Evolutionary conservation across 2,329 filamentous ascomycete species (phyloP), one percentile per base, ranked within the genome.

Genomic region (Penicillium polonicum): DNA sequence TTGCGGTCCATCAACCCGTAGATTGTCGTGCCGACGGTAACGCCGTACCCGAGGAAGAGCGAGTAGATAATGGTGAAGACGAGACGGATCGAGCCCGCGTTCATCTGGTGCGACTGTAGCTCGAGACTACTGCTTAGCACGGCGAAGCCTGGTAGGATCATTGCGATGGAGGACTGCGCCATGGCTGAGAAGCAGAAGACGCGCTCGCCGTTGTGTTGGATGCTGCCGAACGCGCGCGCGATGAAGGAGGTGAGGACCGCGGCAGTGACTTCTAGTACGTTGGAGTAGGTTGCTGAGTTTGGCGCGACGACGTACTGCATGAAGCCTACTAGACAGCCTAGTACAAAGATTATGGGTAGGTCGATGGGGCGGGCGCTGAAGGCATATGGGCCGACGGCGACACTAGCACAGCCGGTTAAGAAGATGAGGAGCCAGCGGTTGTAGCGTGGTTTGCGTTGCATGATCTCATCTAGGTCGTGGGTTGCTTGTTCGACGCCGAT

Each of bases 231-330:
- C 0, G 82, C 85, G 31, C 88, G 83, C 0, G 85, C 81, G 4
- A 89, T 73, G 65, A 89, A 89, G 0, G 86, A 88, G 0, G 85
- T 87, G 57, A 88, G 71, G 31, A 89, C 81, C 2, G 84, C 81
- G 2, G 86, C 83, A 7, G 78, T 80, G 73, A 70, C 68, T 57
- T 70, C 68, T 19, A 70, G 64, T 2, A 70, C 67, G 36, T 70
- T 70, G 0, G 68, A 80, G 62, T 79, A 79, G 9, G 92, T 80
- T 41, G 89, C 85, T 8, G 90, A 93, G n/a, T 79, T 82, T 0
- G 90, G 89, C 0, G 89, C 87, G 8, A 91, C 77, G 41, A 90
- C 82, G 9, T 92, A 83, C 68, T 93, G 89, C 58, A 94, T 78
- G 52, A 87, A 76, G 1, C 90, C 90, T 1, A 94, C 80, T 25